Evolutionary conservation across 768 basidiomycete species (phyloP).

Genomic region (Termitomyces sp.): DNA sequence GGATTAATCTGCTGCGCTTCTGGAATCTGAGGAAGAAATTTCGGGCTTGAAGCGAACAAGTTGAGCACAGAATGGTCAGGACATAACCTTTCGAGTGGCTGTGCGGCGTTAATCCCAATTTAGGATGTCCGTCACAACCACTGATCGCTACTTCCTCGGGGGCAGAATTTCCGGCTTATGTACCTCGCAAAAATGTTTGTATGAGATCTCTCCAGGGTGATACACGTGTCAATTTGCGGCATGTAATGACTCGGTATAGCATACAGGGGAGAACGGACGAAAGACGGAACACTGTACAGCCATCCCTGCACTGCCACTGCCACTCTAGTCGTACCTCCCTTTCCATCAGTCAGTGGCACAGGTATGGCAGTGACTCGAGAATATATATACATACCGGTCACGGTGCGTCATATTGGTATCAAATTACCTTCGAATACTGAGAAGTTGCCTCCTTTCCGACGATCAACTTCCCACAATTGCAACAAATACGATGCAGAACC

Average conservation of each 20-base stretch:
- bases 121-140: neutral
- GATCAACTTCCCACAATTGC: neutral
- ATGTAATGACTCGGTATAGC: slow-evolving; percentile 11
- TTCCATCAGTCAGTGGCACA: neutral
- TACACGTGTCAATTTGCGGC: slow-evolving; percentile 3
- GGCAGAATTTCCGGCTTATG: neutral
- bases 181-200: neutral
- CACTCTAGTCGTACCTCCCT: neutral
- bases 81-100: neutral
- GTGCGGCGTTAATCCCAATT: slow-evolving; percentile 3
- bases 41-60: slow-evolving; percentile 1
- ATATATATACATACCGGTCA: slow-evolving; percentile 7
- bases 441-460: slow-evolving; percentile 2
- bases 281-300: neutral
- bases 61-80: neutral
- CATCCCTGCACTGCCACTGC: neutral
- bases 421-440: neutral
- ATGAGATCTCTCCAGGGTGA: slow-evolving; percentile 6
- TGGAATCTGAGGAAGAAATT: neutral
- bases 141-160: slow-evolving; percentile 3
- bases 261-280: slow-evolving; percentile 1
- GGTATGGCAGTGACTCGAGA: slow-evolving; percentile 7
- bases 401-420: neutral
- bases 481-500: slow-evolving; percentile 18
- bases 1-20: neutral